Percentiles rank a stretch among this genome's conserved stretches.
Evolutionary conservation across 192 early-diverging fungal species (phyloP).

Genomic region (Ambispora gerdemannii): DNA sequence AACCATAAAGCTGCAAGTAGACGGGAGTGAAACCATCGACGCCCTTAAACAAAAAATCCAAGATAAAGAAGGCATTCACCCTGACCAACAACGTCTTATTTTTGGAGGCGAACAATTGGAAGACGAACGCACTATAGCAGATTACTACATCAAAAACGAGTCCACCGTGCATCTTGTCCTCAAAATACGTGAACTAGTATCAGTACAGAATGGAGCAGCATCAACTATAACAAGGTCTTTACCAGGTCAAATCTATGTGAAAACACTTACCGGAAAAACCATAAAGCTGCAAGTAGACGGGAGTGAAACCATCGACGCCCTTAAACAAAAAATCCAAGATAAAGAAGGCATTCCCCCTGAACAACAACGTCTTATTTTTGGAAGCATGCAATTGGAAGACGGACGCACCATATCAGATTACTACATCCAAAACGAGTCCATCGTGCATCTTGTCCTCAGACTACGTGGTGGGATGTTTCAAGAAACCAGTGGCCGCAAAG

Average conservation of each 20-base stretch:
- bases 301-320: conserved; percentile 62
- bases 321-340: conserved; percentile 72
- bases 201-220: too few relatives aligned
- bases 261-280: conserved; percentile 85
- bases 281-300: conserved; percentile 78
- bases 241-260: too few relatives aligned
- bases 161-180: conserved; percentile 66
- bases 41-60: conserved; percentile 19
- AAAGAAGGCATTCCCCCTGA: conserved; percentile 71
- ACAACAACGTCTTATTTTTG: conserved; percentile 67
- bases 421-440: conserved; percentile 68
- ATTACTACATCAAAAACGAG: conserved; percentile 71
- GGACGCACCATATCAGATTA: conserved; percentile 64
- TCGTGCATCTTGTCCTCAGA: conserved; percentile 60
- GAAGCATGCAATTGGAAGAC: conserved; percentile 69
- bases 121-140: conserved; percentile 61
- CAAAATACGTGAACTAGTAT: conserved; percentile 69
- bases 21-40: background rate
- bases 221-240: too few relatives aligned
- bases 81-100: conserved; percentile 36
- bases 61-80: background rate
- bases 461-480: conserved; percentile 57
- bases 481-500: conserved; percentile 20
- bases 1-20: too few relatives aligned
- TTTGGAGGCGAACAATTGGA: conserved; percentile 76